A percentile compares a stretch with the other conserved stretches of the same genome.
These are phyloP conservation scores for Trichosporon ovoides DNA, from an alignment of 1,284 basidiomycete genomes.

Conservation along the genomic window DNA sequence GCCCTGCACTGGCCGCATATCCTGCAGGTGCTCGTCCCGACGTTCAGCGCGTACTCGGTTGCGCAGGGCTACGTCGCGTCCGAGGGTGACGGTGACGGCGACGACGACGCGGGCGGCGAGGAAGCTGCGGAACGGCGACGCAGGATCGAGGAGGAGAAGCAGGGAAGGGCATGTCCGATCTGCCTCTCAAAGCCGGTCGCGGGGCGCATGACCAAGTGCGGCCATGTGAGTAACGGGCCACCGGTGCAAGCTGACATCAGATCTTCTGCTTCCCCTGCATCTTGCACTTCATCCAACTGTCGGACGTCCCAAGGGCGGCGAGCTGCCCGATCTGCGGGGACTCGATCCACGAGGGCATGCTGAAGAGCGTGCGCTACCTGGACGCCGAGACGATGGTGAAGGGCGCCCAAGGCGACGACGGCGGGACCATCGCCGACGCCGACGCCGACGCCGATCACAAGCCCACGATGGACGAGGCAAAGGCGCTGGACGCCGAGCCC, in stretches of 20 bases:
- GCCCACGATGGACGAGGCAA: slow-evolving; percentile 23
- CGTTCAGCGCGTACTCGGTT: slow-evolving; percentile 51
- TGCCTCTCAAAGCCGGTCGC: slow-evolving; percentile 80
- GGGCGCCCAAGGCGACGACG: slow-evolving; percentile 29
- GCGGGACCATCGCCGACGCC: not conserved
- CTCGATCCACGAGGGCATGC: slow-evolving; percentile 79
- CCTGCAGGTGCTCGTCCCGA: slow-evolving; percentile 87
- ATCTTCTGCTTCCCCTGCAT: slow-evolving; percentile 25
- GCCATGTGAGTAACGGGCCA: slow-evolving; percentile 65
- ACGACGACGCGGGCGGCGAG: slow-evolving; percentile 36
- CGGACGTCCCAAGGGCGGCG: slow-evolving; percentile 73
- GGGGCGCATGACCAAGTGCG: slow-evolving; percentile 94
- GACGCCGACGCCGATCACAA: slow-evolving; percentile 1
- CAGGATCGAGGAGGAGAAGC: slow-evolving; percentile 41
- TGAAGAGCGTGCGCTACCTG: slow-evolving; percentile 74
- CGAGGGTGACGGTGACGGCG: slow-evolving; percentile 30
- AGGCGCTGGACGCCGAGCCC: slow-evolving; percentile 48
- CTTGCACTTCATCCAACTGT: slow-evolving; percentile 79
- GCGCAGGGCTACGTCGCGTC: slow-evolving; percentile 45
- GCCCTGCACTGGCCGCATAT: slow-evolving; percentile 96
- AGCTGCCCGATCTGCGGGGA: slow-evolving; percentile 96
- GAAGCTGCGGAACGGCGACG: slow-evolving; percentile 27
- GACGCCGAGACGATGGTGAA: slow-evolving; percentile 39
- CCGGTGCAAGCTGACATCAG: slow-evolving; percentile 10
- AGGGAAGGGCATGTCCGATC: slow-evolving; percentile 76